Base-by-base conservation (phyloP, 139 green algal species). In the Desmodesmus armatus region DNA sequence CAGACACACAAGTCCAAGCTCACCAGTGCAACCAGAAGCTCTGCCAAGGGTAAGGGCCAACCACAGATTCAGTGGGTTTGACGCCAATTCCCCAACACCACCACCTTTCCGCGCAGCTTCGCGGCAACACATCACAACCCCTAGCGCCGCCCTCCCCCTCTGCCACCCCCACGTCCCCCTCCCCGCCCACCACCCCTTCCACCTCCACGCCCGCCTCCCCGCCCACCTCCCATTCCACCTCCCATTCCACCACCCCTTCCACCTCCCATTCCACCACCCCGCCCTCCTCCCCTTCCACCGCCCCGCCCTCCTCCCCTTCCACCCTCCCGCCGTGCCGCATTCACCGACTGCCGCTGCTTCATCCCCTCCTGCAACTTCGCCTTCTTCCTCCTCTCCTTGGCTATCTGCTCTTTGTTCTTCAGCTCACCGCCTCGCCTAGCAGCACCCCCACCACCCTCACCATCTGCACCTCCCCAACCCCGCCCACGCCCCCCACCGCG, bases 291-390 rank as follows among this genome's bases (percentile, higher is more conserved):
- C 3, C 53, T 19, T 17, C 74, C 65, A 2, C 63, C 39, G 27
- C 74, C 43, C 9, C 63, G 44, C 19, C 65, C n/a, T 0, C 76
- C 29, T 13, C 53, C 27, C 5, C 60, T 74, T 17, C 35, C 39
- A 2, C 60, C 47, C 73, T 78, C 71, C 23, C 55, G 63, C 31
- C 55, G 31, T 3, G 69, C 78, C 31, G 66, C 67, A 44, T 90
- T 90, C 11, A 31, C 31, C 62, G 81, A n/a, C 41, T 73, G 58
- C 5, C 83, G 67, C 81, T 87, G 74, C 75, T 76, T 53, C 80
- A 87, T 87, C 29, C 86, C 74, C 80, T 82, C n/a, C 86, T 87
- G 80, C 75, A 87, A 75, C 39, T 55, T 41, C 62, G 66, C 80
- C 86, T 90, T 90, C 66, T 82, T 83, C 49, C 60, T 25, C 7